Evolutionary conservation across 2,329 filamentous ascomycete genomes (phyloP).

Genomic region (Atkinsonella hypoxylon): DNA sequence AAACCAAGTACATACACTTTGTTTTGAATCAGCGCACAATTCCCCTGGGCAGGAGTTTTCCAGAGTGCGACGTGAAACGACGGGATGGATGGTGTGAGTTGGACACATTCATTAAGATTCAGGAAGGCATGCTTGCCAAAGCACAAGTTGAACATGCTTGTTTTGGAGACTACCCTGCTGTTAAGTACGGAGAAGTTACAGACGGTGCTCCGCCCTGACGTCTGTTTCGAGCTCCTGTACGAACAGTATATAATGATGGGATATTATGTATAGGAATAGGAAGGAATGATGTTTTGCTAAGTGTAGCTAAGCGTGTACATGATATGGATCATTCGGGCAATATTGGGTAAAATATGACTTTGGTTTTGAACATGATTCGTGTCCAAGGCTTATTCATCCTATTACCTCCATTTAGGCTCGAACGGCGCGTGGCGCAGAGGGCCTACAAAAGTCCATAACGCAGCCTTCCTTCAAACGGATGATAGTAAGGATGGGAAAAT

Average conservation of each 20-base stretch:
- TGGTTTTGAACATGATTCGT: no score
- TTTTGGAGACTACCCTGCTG: constrained; percentile 37
- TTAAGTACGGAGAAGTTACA: constrained; percentile 27
- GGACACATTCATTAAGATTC: constrained; percentile 50
- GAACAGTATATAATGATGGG: neutral
- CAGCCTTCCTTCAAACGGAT: no score
- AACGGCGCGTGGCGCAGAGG: no score
- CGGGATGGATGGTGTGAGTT: constrained; percentile 71
- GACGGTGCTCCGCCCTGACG: constrained; percentile 22
- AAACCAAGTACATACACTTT: constrained; percentile 63
- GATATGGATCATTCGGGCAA: no score
- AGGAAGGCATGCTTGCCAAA: constrained; percentile 43
- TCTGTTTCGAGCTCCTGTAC: neutral
- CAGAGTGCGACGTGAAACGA: constrained; percentile 47
- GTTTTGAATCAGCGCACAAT: constrained; percentile 63
- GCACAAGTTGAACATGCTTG: constrained; percentile 56
- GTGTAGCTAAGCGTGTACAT: no score
- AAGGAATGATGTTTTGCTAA: no score
- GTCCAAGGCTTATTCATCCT: no score
- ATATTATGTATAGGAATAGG: no score
- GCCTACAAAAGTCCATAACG: no score
- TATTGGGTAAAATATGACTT: no score
- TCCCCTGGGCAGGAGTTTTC: constrained; percentile 53
- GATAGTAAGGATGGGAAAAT: no score
- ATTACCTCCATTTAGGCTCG: no score